Evolutionary conservation across 306 rosid species (phyloP).

Genomic region (Benincasa hispida): DNA sequence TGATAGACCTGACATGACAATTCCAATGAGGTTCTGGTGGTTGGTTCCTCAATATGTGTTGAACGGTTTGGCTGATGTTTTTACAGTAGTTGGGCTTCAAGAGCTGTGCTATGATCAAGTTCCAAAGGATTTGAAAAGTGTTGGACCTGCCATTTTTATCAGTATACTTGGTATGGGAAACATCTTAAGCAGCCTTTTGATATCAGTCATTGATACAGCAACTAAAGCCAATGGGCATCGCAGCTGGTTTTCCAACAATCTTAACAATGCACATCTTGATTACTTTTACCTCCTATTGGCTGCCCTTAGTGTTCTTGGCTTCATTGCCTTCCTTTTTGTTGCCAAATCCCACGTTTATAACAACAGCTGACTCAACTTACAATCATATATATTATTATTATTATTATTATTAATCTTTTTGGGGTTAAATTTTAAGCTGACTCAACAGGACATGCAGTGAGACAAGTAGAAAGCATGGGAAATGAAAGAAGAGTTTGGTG

Average conservation of each 20-base stretch:
- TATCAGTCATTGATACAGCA: slow-evolving; percentile 26
- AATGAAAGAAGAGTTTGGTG: too few species aligned
- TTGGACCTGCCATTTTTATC: slow-evolving; percentile 50
- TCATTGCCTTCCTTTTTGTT: slow-evolving; percentile 14
- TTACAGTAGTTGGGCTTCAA: slow-evolving; percentile 60
- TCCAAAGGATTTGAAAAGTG: slow-evolving; percentile 44
- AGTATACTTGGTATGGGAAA: slow-evolving; percentile 55
- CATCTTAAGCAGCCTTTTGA: slow-evolving; percentile 50
- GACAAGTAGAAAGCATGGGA: too few species aligned
- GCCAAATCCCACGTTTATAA: slow-evolving; percentile 23
- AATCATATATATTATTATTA: neutral
- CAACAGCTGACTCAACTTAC: neutral
- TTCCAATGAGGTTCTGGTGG: slow-evolving; percentile 77
- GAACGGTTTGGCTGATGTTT: slow-evolving; percentile 39
- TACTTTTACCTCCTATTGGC: slow-evolving; percentile 54
- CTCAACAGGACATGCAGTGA: too few species aligned
- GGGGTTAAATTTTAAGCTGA: neutral
- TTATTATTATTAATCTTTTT: neutral
- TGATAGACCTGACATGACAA: slow-evolving; percentile 30
- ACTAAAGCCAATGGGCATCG: slow-evolving; percentile 19
- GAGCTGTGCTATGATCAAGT: slow-evolving; percentile 70
- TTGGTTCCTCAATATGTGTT: slow-evolving; percentile 54
- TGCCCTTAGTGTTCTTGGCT: slow-evolving; percentile 22
- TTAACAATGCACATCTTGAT: slow-evolving; percentile 60
- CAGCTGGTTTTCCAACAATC: slow-evolving; percentile 55